Conservation (phyloP, 139 green algal species). For the Chlamydomonas applanata region DNA sequence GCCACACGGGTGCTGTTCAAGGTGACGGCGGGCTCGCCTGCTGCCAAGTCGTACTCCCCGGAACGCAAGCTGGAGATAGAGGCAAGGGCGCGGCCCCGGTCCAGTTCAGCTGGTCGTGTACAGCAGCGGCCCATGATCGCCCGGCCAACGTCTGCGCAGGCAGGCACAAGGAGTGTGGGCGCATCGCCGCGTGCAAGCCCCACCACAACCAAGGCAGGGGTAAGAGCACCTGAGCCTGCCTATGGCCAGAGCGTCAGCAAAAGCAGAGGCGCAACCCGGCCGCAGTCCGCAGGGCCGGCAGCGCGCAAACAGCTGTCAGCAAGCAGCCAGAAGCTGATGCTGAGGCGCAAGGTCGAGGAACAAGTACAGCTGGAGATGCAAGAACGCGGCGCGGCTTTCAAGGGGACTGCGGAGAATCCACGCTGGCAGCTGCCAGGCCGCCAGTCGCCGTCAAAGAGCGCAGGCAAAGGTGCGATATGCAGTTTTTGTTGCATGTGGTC, state of each 20-base stretch:
- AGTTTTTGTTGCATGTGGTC: no score
- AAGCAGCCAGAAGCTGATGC: no score
- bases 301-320: no score
- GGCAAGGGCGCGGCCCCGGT: background rate
- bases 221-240: background rate
- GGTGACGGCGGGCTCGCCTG: background rate
- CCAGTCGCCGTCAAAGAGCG: no score
- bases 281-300: no score
- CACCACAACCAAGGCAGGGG: background rate
- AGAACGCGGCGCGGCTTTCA: no score
- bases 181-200: background rate
- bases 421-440: no score
- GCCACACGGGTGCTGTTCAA: slow-evolving; percentile 10
- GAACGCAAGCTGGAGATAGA: slow-evolving; percentile 7
- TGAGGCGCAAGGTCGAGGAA: no score
- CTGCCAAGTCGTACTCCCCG: background rate
- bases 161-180: background rate
- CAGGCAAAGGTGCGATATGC: no score
- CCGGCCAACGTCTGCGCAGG: slow-evolving; percentile 2
- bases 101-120: background rate
- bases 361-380: no score
- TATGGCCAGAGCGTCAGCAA: background rate
- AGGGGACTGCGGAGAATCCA: no score
- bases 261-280: background rate
- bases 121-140: background rate